A percentile compares a stretch with the other conserved stretches of the same genome.
Conservation (phyloP, 345 rosid species). For the Populus davidiana region DNA sequence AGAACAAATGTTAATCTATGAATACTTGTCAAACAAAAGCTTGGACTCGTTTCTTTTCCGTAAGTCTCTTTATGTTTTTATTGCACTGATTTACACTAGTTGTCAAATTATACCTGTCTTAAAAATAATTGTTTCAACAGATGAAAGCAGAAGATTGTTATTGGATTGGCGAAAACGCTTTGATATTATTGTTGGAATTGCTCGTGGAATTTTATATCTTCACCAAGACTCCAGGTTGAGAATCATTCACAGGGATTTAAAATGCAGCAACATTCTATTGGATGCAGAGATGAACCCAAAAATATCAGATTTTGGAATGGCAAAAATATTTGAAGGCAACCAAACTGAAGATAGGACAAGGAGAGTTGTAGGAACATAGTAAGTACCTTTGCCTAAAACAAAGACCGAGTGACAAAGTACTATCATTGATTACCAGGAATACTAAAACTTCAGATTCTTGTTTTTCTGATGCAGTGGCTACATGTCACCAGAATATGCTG, state of each 20-base stretch:
- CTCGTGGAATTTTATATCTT: conserved; percentile 64
- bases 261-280: conserved; percentile 57
- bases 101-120: neutral
- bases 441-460: neutral
- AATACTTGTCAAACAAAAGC: conserved; percentile 41
- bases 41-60: conserved; percentile 65
- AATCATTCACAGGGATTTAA: conserved; percentile 18
- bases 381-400: conserved; percentile 23
- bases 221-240: conserved; percentile 78
- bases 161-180: conserved; percentile 54
- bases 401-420: too few species aligned
- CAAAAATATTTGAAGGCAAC: conserved; percentile 46
- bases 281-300: conserved; percentile 52
- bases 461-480: conserved; percentile 4
- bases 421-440: neutral
- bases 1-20: conserved; percentile 71
- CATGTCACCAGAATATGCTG: neutral
- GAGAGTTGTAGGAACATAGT: conserved; percentile 70
- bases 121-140: conserved; percentile 9
- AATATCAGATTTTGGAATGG: conserved; percentile 69
- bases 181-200: conserved; percentile 49
- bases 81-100: neutral
- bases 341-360: conserved; percentile 51
- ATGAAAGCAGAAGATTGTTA: conserved; percentile 29
- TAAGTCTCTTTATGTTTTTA: conserved; percentile 1